Evolutionary conservation across 805 yeast species (phyloP).

Genomic region (Metschnikowia kofuensis): DNA sequence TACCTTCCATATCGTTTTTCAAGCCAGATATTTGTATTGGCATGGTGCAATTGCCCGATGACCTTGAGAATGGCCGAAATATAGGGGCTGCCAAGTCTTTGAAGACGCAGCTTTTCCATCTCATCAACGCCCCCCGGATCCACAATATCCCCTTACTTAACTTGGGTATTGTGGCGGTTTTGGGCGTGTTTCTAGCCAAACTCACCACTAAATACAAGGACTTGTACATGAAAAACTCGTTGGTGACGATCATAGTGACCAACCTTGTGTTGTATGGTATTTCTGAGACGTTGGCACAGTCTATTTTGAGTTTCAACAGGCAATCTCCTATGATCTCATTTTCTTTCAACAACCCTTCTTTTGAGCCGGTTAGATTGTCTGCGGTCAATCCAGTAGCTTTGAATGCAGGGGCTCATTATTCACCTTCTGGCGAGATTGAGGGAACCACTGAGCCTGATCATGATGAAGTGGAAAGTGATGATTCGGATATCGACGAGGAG

Average conservation of each 20-base stretch:
- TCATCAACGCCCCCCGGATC: constrained; percentile 36
- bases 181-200: constrained; percentile 49
- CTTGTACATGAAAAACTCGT: constrained; percentile 60
- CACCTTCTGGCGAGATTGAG: no score
- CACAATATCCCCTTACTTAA: constrained; percentile 56
- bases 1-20: no score
- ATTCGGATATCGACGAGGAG: constrained; percentile 25
- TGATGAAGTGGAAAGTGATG: constrained; percentile 12
- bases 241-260: constrained; percentile 77
- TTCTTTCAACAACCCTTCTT: background rate
- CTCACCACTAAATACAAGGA: constrained; percentile 57
- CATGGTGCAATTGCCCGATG: constrained; percentile 8
- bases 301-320: constrained; percentile 39
- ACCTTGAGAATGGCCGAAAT: constrained; percentile 1
- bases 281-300: constrained; percentile 90
- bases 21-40: background rate
- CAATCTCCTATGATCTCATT: constrained; percentile 5
- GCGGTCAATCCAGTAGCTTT: background rate
- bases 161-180: constrained; percentile 46
- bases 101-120: constrained; percentile 7
- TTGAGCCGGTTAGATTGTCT: background rate
- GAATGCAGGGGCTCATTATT: background rate
- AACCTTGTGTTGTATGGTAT: constrained; percentile 81
- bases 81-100: background rate
- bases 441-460: background rate